Conservation (phyloP, 345 rosid species). For the Linum trigynum region DNA sequence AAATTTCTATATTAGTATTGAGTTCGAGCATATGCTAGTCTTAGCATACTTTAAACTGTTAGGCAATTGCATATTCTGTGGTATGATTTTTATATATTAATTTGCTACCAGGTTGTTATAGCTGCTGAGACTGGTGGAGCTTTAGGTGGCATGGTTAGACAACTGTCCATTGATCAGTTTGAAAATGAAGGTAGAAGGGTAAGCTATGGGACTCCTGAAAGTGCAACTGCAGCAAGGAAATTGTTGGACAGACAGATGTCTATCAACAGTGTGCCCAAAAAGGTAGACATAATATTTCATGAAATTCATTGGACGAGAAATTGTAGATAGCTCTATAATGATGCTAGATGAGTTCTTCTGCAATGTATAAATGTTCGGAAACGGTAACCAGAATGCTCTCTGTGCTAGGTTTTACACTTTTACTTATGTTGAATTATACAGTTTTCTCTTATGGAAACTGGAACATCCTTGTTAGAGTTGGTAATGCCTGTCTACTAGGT, state of each 20-base stretch:
- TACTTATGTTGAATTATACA: too few relatives aligned
- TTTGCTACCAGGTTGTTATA: conserved; percentile 67
- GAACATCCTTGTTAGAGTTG: too few relatives aligned
- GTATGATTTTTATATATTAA: not conserved
- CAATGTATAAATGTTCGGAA: too few relatives aligned
- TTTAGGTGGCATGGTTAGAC: conserved; percentile 96
- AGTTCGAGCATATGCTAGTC: conserved; percentile 1
- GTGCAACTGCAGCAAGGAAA: conserved; percentile 92
- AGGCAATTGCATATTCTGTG: conserved; percentile 2
- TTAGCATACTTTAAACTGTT: conserved; percentile 8
- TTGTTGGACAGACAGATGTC: conserved; percentile 95
- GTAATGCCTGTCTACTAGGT: too few relatives aligned
- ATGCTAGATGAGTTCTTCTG: not conserved
- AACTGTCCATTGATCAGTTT: conserved; percentile 91
- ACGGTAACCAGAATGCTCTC: too few relatives aligned
- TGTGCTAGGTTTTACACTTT: too few relatives aligned
- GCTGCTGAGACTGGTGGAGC: conserved; percentile 98
- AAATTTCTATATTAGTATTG: conserved; percentile 5
- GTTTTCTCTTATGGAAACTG: too few relatives aligned
- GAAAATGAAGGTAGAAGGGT: conserved; percentile 98
- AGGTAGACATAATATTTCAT: conserved; percentile 33
- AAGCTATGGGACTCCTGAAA: conserved; percentile 89
- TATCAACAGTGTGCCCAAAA: conserved; percentile 83
- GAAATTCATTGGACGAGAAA: too few relatives aligned
- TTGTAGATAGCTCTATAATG: not conserved